Percentiles rank a stretch among this genome's conserved stretches.
These are phyloP conservation scores for Dryas alaskensis DNA, from an alignment of 306 rosid genomes.

Conservation along the genomic window DNA sequence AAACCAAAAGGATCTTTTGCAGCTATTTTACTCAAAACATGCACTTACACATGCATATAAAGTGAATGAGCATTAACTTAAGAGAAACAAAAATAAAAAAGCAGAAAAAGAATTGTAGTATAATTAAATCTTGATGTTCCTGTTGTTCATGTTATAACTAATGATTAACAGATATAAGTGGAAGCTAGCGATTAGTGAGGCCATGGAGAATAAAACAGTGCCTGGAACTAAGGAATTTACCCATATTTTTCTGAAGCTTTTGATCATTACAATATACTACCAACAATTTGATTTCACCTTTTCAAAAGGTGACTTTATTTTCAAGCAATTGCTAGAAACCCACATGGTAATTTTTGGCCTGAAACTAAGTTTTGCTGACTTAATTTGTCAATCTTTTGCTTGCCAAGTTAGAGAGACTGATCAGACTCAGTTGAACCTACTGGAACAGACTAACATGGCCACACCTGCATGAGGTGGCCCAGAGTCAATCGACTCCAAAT, in stretches of 20 bases:
- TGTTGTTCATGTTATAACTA: background rate
- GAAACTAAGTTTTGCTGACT: background rate
- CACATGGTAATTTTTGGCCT: background rate
- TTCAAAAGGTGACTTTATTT: constrained; percentile 35
- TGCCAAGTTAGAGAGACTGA: no score
- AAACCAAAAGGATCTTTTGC: constrained; percentile 11
- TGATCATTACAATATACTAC: constrained; percentile 30
- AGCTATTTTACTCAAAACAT: background rate
- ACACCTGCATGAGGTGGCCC: constrained; percentile 19
- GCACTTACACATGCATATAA: background rate
- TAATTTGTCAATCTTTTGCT: no score
- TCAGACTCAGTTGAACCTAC: background rate
- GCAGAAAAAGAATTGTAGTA: background rate
- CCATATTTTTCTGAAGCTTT: constrained; percentile 32
- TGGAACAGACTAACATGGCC: constrained; percentile 8
- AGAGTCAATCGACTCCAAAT: constrained; percentile 21
- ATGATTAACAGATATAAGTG: no score
- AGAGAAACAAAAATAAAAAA: background rate
- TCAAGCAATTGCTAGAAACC: background rate
- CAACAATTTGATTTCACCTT: constrained; percentile 40
- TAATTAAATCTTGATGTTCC: constrained; percentile 6
- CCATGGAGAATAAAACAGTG: no score
- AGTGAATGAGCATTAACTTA: background rate
- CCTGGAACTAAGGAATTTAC: constrained; percentile 3
- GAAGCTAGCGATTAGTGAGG: no score